Percentiles rank a stretch among this genome's conserved stretches.
Evolutionary conservation across 179 eudicot genomes (phyloP).

Genomic region (Camellia oleifera): DNA sequence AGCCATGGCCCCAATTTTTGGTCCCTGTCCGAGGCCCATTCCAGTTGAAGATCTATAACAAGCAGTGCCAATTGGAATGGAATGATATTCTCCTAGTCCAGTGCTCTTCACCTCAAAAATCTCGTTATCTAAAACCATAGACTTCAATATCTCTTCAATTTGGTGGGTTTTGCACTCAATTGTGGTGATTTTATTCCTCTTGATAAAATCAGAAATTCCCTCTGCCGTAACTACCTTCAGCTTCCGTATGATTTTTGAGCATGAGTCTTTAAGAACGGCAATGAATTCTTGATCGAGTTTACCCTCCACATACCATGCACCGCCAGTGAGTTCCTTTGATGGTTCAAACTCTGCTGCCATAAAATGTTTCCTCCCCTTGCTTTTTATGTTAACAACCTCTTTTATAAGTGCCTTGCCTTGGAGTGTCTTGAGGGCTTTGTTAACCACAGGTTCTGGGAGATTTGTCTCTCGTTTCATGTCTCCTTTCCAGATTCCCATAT

Average conservation of each 20-base stretch:
- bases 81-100: conserved; percentile 54
- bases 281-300: conserved; percentile 46
- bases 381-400: conserved; percentile 52
- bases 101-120: conserved; percentile 63
- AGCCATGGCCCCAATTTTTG: conserved; percentile 31
- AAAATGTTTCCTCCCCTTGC: conserved; percentile 47
- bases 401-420: conserved; percentile 35
- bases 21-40: conserved; percentile 17
- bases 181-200: conserved; percentile 4
- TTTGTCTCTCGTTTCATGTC: conserved; percentile 40
- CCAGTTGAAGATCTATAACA: conserved; percentile 50
- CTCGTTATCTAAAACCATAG: conserved; percentile 58
- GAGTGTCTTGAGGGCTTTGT: conserved; percentile 47
- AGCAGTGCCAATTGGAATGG: conserved; percentile 41
- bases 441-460: conserved; percentile 22
- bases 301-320: conserved; percentile 65
- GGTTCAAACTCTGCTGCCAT: conserved; percentile 75
- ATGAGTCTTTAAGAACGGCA: conserved; percentile 19
- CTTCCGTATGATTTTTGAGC: conserved; percentile 21
- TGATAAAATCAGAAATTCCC: conserved; percentile 30
- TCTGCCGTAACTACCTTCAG: conserved; percentile 51
- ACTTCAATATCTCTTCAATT: conserved; percentile 43
- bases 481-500: conserved; percentile 47
- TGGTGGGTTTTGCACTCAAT: conserved; percentile 31
- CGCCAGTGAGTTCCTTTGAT: conserved; percentile 65